Base-by-base conservation (phyloP, 2,329 filamentous ascomycete species). In the Samsoniella hepiali region DNA sequence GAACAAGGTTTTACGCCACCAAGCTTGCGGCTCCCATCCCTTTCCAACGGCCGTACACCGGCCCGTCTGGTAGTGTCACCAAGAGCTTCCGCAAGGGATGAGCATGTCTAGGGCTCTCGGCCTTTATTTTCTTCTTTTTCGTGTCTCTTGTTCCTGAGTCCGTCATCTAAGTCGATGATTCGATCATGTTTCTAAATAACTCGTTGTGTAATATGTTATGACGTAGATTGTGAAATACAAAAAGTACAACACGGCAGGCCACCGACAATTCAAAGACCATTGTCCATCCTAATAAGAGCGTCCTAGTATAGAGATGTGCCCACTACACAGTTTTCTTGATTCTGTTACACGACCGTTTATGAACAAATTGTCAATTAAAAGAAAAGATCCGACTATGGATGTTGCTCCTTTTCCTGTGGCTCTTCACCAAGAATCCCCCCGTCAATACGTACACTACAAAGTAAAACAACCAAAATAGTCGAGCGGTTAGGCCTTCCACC, bases 391-490 rank as follows among this genome's bases (percentile, higher is more conserved):
- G 3, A 36, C 31, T 42, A 49, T 49, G n/a, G 42, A 47, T 47
- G 55, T 15, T 27, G n/a, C 31, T 40, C 34, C 34, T 8, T 22
- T 15, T 55, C 36, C 36, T 31, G 10, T 7, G 2, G 27, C 36
- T 15, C 44, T 58, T 50, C 5, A 7, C 7, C 22, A 13, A n/a
- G 13, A 4, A 32, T 3, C 2, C 3, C n/a, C 34, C 44, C n/a
- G 8, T 49, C 58, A 34, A 45, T 38, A 54, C 47, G 22, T 60
- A 60, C 58, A 60, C 34, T 62, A 56, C 59, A 40, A 62, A 56
- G 31, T 56, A 62, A 55, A 45, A 22, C 15, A 32, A 22, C 11
- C 22, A 7, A n/a, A 42, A 36, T 6, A n/a, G 38, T n/a, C 59
- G 50, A 34, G 22, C 10, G 7, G 2, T 5, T 17, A 58, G 15